A percentile compares a stretch with the other conserved stretches of the same genome.
These are phyloP conservation scores for Paraglomus occultum DNA, from an alignment of 192 early-diverging fungal species.

Conservation along the genomic window DNA sequence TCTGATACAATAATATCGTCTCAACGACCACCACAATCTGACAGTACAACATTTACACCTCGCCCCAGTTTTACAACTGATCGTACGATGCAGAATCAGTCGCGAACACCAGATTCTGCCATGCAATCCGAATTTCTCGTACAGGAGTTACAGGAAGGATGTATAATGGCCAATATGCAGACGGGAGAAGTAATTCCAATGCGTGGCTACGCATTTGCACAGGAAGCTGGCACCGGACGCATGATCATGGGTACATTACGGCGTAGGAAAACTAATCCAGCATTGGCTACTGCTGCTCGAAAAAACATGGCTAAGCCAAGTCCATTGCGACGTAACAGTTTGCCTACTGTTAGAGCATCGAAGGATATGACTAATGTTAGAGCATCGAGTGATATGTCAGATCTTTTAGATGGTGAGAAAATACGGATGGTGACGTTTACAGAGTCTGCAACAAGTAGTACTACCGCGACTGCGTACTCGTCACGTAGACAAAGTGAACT, in stretches of 20 bases:
- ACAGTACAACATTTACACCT: background rate
- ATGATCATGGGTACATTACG: background rate
- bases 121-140: background rate
- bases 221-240: constrained; percentile 27
- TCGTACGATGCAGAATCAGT: background rate
- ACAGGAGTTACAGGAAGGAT: background rate
- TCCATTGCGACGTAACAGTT: background rate
- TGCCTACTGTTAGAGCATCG: background rate
- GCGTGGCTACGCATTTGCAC: constrained; percentile 31
- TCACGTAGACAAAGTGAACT: no score
- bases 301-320: background rate
- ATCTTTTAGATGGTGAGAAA: background rate
- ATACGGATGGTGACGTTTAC: constrained; percentile 8
- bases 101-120: background rate
- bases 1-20: constrained; percentile 4
- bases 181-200: constrained; percentile 22
- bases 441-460: background rate
- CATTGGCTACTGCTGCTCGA: background rate
- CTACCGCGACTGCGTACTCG: no score
- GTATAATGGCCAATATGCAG: constrained; percentile 22
- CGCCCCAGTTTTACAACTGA: constrained; percentile 14
- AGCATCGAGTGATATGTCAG: background rate
- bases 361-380: background rate
- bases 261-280: constrained; percentile 3
- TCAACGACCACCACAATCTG: background rate